phyloP scores from a whole-genome alignment of 83 land plant species.

The Picea mariana region DNA sequence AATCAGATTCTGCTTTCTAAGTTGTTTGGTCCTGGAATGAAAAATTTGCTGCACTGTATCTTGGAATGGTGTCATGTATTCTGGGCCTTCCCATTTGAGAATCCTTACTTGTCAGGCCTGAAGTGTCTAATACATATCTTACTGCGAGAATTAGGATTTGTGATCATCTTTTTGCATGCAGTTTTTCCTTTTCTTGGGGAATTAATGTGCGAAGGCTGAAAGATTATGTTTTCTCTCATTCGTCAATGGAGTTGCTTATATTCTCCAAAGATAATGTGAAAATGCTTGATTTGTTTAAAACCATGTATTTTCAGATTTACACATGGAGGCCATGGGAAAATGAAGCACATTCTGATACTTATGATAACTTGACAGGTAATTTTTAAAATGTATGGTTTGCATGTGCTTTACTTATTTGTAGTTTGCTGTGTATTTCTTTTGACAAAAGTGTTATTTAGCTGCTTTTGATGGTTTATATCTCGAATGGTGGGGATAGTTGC shows the following conservation, averaged over 20 bases:
- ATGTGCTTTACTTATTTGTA: not conserved
- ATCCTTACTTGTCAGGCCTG: not conserved
- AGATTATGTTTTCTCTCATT: not conserved
- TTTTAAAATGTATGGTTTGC: conserved; percentile 3
- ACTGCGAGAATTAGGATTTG: not conserved
- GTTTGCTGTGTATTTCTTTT: not conserved
- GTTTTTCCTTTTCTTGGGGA: not conserved
- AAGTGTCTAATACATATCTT: not conserved
- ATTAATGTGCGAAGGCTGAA: not conserved
- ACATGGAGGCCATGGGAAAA: conserved; percentile 89
- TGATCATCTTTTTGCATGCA: not conserved
- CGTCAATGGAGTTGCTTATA: not conserved
- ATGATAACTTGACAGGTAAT: conserved; percentile 47
- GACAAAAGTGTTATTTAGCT: not conserved
- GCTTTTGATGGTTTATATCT: not conserved
- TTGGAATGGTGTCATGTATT: not conserved
- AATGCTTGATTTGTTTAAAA: not conserved
- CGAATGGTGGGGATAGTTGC: not conserved
- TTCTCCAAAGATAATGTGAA: not conserved
- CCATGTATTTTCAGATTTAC: conserved; percentile 47
- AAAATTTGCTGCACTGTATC: not conserved
- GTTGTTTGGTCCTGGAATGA: not conserved
- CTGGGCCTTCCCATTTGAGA: not conserved
- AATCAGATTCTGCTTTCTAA: not conserved
- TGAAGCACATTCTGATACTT: conserved; percentile 60